phyloP scores from a whole-genome alignment of 164 flowering plant genomes.

The Brasenia schreberi region DNA sequence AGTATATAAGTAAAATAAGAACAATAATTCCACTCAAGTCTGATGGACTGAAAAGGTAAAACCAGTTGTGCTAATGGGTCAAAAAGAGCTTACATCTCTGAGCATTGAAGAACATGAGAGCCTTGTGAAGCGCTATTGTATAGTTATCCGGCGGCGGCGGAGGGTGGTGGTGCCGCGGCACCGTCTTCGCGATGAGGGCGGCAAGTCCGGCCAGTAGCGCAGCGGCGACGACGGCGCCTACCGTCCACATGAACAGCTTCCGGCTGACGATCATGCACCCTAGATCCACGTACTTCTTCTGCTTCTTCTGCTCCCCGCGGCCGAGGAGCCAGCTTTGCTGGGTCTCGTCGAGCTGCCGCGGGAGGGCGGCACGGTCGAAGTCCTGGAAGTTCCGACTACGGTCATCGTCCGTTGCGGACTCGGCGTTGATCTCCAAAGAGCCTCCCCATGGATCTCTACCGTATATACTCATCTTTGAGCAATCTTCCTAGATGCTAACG shows the following conservation, averaged over 20 bases:
- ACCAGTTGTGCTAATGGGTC: too few species aligned
- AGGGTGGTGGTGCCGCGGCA: conserved; percentile 52
- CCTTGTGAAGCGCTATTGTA: conserved; percentile 34
- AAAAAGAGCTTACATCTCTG: conserved; percentile 38
- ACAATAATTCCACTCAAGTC: too few species aligned
- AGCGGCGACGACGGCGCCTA: conserved; percentile 49
- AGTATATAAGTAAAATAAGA: too few species aligned
- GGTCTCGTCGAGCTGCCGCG: conserved; percentile 80
- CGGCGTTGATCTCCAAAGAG: conserved; percentile 72
- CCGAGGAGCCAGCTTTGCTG: conserved; percentile 97
- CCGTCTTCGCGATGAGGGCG: conserved; percentile 56
- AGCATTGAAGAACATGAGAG: conserved; percentile 55
- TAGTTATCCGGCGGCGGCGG: conserved; percentile 74
- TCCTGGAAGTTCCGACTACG: conserved; percentile 80
- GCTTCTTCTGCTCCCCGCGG: conserved; percentile 74
- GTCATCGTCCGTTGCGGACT: conserved; percentile 94
- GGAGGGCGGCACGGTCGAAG: conserved; percentile 75
- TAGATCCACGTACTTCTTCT: conserved; percentile 80
- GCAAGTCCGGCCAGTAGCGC: conserved; percentile 58
- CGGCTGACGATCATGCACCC: conserved; percentile 91
- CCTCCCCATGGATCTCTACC: conserved; percentile 98
- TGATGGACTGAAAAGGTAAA: too few species aligned
- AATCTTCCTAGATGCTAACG: not conserved
- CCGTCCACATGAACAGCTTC: conserved; percentile 79
- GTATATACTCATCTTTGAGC: conserved; percentile 29